phyloP scores from a whole-genome alignment of 495 filamentous ascomycete genomes.

The Amphirosellinia nigrospora region DNA sequence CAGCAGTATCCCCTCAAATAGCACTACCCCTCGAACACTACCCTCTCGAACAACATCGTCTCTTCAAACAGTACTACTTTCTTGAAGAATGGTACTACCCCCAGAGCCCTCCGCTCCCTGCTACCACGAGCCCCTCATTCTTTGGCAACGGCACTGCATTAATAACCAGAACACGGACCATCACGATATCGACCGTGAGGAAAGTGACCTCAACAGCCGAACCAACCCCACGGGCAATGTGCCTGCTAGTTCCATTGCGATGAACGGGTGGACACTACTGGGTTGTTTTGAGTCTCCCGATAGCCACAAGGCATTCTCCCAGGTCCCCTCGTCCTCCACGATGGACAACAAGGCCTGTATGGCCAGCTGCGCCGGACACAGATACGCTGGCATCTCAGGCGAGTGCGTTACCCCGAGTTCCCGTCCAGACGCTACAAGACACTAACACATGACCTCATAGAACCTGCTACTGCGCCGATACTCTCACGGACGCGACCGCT shows the following conservation, averaged over 20 bases:
- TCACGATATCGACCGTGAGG: constrained; percentile 29
- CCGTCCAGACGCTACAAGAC: neutral
- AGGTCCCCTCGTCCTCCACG: neutral
- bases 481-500: constrained; percentile 59
- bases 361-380: constrained; percentile 24
- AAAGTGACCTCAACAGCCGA: neutral
- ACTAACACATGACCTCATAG: constrained; percentile 3
- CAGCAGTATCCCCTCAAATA: too few relatives aligned
- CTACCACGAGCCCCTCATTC: constrained; percentile 24
- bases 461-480: constrained; percentile 53
- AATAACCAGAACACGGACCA: constrained; percentile 36
- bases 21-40: too few relatives aligned
- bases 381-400: constrained; percentile 34
- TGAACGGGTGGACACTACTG: constrained; percentile 30
- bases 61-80: neutral
- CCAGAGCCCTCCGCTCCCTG: neutral
- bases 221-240: constrained; percentile 24
- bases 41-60: too few relatives aligned
- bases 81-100: too few relatives aligned
- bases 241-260: constrained; percentile 4
- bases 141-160: neutral
- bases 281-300: constrained; percentile 32
- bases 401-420: constrained; percentile 24
- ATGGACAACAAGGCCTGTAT: constrained; percentile 34
- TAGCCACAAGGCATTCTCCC: constrained; percentile 15